Evolutionary conservation across 345 rosid genomes (phyloP).

Genomic region (Moringa oleifera): DNA sequence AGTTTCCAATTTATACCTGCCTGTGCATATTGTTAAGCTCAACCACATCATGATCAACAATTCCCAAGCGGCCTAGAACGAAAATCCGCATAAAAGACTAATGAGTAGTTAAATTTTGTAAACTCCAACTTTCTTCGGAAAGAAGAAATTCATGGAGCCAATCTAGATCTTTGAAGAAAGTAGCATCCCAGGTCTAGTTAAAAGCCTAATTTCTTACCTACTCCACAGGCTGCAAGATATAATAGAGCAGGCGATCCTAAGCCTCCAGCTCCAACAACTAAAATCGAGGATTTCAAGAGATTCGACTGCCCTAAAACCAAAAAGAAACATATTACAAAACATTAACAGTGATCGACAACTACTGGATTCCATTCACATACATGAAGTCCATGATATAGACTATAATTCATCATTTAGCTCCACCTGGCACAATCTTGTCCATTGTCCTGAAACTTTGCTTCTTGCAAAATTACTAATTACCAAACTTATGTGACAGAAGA

Average conservation of each 20-base stretch:
- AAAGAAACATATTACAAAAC: neutral
- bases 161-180: neutral
- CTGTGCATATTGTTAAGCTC: slow-evolving; percentile 98
- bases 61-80: slow-evolving; percentile 70
- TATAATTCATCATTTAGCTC: too few relatives aligned
- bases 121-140: neutral
- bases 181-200: neutral
- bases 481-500: too few relatives aligned
- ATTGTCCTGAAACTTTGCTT: too few relatives aligned
- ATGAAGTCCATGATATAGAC: too few relatives aligned
- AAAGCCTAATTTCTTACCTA: slow-evolving; percentile 41
- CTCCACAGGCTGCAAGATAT: slow-evolving; percentile 91
- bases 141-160: neutral
- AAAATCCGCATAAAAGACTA: slow-evolving; percentile 1
- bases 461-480: too few relatives aligned
- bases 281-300: slow-evolving; percentile 67
- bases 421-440: neutral
- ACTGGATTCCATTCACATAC: too few relatives aligned
- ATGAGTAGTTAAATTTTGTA: neutral
- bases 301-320: slow-evolving; percentile 59
- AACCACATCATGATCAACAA: slow-evolving; percentile 91
- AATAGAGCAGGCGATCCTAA: slow-evolving; percentile 84
- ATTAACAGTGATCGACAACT: too few relatives aligned
- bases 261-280: slow-evolving; percentile 96
- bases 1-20: slow-evolving; percentile 49